Base-by-base conservation (phyloP, 2,329 filamentous ascomycete species). In the Aspergillus sp. region DNA sequence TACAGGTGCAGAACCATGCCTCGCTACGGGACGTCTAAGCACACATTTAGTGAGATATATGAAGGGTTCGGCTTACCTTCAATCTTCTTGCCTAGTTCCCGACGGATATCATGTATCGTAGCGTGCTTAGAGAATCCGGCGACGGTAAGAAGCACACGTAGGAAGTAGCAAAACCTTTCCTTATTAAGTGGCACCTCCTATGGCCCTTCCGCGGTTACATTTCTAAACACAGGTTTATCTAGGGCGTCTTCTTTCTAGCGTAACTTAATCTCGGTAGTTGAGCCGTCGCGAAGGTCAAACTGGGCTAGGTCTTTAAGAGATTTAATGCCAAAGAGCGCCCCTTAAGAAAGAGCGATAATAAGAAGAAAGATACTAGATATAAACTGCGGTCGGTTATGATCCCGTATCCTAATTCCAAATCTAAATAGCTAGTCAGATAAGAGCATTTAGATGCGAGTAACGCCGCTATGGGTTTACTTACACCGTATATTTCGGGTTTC, bases 1-100 rank as follows among this genome's bases (percentile, higher is more conserved):
- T 37, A 47, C 41, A 11, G 36, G 32, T 29, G 39, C 37, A 35
- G 44, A 47, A 15, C 37, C 26, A 40, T 47, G 29, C 16, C 37
- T 45, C 32, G 33, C 42, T 48, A 15, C 41, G 19, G 10, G 5
- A 5, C 19, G 5, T 22, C 5, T 22, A 10, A 22, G 19, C 19
- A 22, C 19, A 22, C 19, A 22, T 22, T 10, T 22, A n/a, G n/a
- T n/a, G n/a, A n/a, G n/a, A n/a, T n/a, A n/a, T n/a, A n/a, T n/a
- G n/a, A n/a, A n/a, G n/a, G n/a, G n/a, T n/a, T n/a, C n/a, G n/a
- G n/a, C 10, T 22, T 22, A 22, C 19, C 5, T 22, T 22, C 19
- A 22, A 22, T 22, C 10, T 22, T 22, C 19, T 22, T 5, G 10
- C 19, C 5, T 5, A 22, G 19, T 10, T 5, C 19, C 6, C 19